Evolutionary conservation across 106 monocot species (phyloP), one percentile per base, ranked within the genome.

Genomic region (Dioscorea zingiberensis): DNA sequence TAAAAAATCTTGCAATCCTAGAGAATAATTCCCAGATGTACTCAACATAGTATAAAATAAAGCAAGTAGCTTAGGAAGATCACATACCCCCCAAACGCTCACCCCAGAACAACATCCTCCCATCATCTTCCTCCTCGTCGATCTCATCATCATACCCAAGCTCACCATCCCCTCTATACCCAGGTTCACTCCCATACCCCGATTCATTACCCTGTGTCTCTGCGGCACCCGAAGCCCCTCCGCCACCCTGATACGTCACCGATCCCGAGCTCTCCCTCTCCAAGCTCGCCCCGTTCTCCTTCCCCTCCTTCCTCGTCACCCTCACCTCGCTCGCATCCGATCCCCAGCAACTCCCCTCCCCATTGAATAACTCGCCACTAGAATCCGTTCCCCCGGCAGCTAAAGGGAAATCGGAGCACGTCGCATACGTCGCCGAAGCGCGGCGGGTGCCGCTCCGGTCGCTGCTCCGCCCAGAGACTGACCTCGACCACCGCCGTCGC

Each of bases 141-240:
- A 75, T 54, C 75, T 91, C 95, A 54, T 91, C 95, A 21, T 71
- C 91, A 51, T 95, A 88, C 0, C 91, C 95, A 27, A 91, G 51
- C 55, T 95, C 95, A 0, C 64, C 95, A 70, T 95, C 95, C 0
- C 95, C 95, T 64, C 88, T 66, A 64, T 95, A 95, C 11, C 95
- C 95, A 1, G 87, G 80, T 76, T 95, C 95, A 56, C 95, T 95
- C 46, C 83, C 95, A 27, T 91, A 91, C 51, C 95, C 95, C 0
- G 87, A 90, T 44, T 90, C 89, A 32, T 80, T 82, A 23, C 85
- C 82, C 66, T 70, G 63, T 24, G 63, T 60, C 12, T 85, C 85
- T 21, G 47, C 27, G 7, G 47, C 71, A 1, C 32, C 64, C 66
- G 15, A 18, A 28, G 18, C 16, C 47, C 16, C 60, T 56, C 16